Conservation (phyloP, 768 basidiomycete species). For the Podaxis pistillaris region DNA sequence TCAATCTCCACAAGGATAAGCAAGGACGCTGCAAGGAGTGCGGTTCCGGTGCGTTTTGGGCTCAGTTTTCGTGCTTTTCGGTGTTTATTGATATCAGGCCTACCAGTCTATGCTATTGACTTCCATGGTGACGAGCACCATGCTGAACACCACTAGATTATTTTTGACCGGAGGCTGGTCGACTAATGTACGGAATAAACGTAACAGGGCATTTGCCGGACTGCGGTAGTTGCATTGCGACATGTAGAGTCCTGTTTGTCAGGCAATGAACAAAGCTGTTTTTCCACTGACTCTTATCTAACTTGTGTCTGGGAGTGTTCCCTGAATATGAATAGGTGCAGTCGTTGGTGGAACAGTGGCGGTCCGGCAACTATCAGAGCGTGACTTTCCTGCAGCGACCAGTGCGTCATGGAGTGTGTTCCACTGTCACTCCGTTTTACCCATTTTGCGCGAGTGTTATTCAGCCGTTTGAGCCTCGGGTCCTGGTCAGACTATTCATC, state of each 20-base stretch:
- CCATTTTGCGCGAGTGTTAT: too few species aligned
- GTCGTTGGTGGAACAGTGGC: not conserved
- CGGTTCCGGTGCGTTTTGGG: conserved; percentile 70
- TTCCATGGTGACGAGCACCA: conserved; percentile 59
- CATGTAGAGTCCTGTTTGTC: conserved; percentile 1
- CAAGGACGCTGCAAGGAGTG: conserved; percentile 87
- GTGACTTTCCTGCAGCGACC: not conserved
- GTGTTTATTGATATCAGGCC: conserved; percentile 2
- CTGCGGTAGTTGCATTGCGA: not conserved
- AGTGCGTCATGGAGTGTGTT: not conserved
- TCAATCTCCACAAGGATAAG: conserved; percentile 63
- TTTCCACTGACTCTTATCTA: not conserved
- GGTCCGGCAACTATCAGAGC: not conserved
- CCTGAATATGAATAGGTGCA: not conserved
- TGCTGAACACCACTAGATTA: conserved; percentile 39
- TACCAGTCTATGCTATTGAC: conserved; percentile 70
- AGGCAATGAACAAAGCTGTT: not conserved
- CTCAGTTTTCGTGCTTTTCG: not conserved
- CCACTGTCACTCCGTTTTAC: not conserved
- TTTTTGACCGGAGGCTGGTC: not conserved
- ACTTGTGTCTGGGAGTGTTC: not conserved
- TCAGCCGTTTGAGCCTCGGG: too few species aligned
- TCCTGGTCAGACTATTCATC: too few species aligned
- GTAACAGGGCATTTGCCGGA: not conserved
- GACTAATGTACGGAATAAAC: not conserved